These are phyloP conservation scores for Diversispora eburnea DNA, from an alignment of 192 early-diverging fungal species.

Conservation along the genomic window DNA sequence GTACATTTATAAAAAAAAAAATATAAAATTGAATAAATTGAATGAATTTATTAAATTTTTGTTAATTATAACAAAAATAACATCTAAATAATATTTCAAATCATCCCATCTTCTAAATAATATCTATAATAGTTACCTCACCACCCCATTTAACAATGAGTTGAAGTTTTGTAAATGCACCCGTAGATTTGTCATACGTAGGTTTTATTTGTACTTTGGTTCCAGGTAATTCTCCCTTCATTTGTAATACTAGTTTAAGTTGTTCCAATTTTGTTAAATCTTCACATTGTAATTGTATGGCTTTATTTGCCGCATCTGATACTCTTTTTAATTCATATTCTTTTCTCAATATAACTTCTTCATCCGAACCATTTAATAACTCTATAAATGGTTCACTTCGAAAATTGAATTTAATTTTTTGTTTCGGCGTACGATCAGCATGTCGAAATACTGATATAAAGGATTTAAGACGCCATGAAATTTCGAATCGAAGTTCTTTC, in stretches of 20 bases:
- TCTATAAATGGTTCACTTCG: slow-evolving; percentile 63
- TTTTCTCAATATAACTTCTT: slow-evolving; percentile 81
- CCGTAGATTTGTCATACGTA: slow-evolving; percentile 54
- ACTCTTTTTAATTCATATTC: slow-evolving; percentile 66
- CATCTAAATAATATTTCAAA: too few relatives aligned
- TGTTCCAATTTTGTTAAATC: slow-evolving; percentile 55
- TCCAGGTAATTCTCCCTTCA: slow-evolving; percentile 76
- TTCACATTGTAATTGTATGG: slow-evolving; percentile 53
- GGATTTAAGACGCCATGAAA: slow-evolving; percentile 89
- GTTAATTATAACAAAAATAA: too few relatives aligned
- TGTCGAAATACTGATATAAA: slow-evolving; percentile 92
- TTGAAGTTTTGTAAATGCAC: slow-evolving; percentile 67
- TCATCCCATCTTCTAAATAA: too few relatives aligned
- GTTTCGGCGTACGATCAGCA: slow-evolving; percentile 95
- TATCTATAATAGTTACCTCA: slow-evolving; percentile 43
- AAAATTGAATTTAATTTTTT: slow-evolving; percentile 91
- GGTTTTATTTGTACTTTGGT: slow-evolving; percentile 95
- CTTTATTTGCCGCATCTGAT: slow-evolving; percentile 54
- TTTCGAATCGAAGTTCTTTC: slow-evolving; percentile 64
- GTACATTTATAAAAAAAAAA: too few relatives aligned
- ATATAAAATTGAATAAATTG: too few relatives aligned
- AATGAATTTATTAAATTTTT: too few relatives aligned
- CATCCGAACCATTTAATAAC: slow-evolving; percentile 61
- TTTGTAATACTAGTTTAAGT: slow-evolving; percentile 70
- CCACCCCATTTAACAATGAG: slow-evolving; percentile 97